Conservation (phyloP, 1,139 yeast genomes). For the Candida anutae region DNA sequence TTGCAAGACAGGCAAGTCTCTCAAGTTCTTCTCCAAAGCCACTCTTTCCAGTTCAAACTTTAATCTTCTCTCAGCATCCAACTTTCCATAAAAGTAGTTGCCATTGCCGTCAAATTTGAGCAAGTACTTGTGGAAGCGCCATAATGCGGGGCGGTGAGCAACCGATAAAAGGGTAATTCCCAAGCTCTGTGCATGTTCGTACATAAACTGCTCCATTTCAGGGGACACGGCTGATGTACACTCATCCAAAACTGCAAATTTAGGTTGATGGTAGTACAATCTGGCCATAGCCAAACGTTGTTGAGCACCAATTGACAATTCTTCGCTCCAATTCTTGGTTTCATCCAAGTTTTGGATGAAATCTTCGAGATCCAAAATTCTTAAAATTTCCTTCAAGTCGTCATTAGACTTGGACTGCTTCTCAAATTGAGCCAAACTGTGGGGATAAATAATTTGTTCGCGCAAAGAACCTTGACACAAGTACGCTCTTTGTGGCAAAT, state of each 20-base stretch:
- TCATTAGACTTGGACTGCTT: slow-evolving; percentile 46
- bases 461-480: slow-evolving; percentile 65
- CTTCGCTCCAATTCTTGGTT: slow-evolving; percentile 81
- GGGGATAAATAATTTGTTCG: slow-evolving; percentile 88
- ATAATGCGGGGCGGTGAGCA: slow-evolving; percentile 84
- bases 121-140: slow-evolving; percentile 85
- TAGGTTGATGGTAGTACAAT: slow-evolving; percentile 82
- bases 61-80: slow-evolving; percentile 63
- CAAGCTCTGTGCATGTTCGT: slow-evolving; percentile 69
- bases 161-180: slow-evolving; percentile 85
- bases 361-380: slow-evolving; percentile 51
- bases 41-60: slow-evolving; percentile 66
- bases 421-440: slow-evolving; percentile 52
- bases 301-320: slow-evolving; percentile 85
- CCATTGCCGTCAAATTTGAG: slow-evolving; percentile 85
- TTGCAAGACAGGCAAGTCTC: slow-evolving; percentile 60
- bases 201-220: slow-evolving; percentile 86
- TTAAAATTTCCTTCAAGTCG: slow-evolving; percentile 56
- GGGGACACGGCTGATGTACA: slow-evolving; percentile 93
- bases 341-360: slow-evolving; percentile 48
- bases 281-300: slow-evolving; percentile 93
- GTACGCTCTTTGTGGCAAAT: slow-evolving; percentile 89
- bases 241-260: slow-evolving; percentile 90
- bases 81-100: slow-evolving; percentile 58
- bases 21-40: slow-evolving; percentile 52